Evolutionary conservation across 2,329 filamentous ascomycete genomes (phyloP), one percentile per base, ranked within the genome.

Genomic region (Cordyceps javanica): DNA sequence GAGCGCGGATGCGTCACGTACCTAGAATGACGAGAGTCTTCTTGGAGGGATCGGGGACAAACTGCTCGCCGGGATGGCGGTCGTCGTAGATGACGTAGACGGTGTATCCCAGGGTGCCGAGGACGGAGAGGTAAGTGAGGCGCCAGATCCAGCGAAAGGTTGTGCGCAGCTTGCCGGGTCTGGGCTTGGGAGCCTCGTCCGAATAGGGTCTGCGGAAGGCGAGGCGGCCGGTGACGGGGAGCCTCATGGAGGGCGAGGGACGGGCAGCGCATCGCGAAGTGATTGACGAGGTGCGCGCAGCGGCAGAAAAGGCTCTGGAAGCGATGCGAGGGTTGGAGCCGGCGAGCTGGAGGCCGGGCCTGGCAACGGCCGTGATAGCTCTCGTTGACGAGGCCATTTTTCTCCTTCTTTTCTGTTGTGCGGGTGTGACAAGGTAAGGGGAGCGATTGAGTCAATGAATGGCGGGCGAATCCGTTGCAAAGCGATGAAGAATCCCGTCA

Each of bases 21-120:
- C 94, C 94, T 57, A 99, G 83, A 64, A 99, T 86, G 48, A 99
- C 94, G 58, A 99, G 81, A 11, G 92, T 99, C 83, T 99, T 99
- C 88, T 97, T 99, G 67, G 70, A 81, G 57, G 92, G 89, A 73
- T 97, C 91, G 19, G 89, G 86, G 62, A 84, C 78, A 60, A 82
- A 76, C 77, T 97, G 94, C 55, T 92, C 88, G 42, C 81, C 80
- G 10, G 93, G 93, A 73, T 96, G 83, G 67, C 90, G 86, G 71
- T 90, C 85, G 52, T 87, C 78, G 74, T 92, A 97, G 75, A 97
- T 88, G 69, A 83, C 83, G 73, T 94, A 97, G 66, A 82, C 83
- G 60, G 92, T 77, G 70, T 87, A 91, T 63, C 78, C 90, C 42
- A 89, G 69, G 59, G 86, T 80, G 62, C 81, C 89, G 61, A 94